Evolutionary conservation across 169 alveolate species (phyloP), one percentile per base, ranked within the genome.

Genomic region (Eimeria sp.): DNA sequence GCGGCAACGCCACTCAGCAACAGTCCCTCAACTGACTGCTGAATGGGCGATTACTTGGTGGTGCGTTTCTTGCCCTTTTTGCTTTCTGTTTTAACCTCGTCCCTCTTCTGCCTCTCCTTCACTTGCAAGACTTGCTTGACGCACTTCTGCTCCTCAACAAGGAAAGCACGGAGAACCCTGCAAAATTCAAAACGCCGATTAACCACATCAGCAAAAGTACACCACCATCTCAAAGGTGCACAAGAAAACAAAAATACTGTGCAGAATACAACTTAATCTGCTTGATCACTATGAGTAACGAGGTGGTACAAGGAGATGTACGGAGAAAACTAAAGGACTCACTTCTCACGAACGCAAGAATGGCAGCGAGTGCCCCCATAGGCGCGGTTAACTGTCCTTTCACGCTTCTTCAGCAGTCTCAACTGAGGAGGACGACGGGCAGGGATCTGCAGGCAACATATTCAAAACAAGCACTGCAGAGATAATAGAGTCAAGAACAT

Each of bases 101-200:
- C 97, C 96, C 97, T 97, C 97, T 97, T 93, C 90, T 96, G 97
- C 85, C 96, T 97, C 88, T 96, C 98, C 94, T 97, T 97, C 71
- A 97, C 98, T 33, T 95, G 97, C 94, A 97, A 90, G 62, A 98
- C 98, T 80, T 97, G 97, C 96, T 98, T 98, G 93, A 98, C 98
- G 64, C 97, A 97, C 96, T 98, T 98, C 88, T 98, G 99, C 94
- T 98, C 99, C 89, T 98, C 99, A 62, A 98, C 97, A 52, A 98
- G 97, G 98, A 98, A 98, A 52, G 99, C 99, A 89, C 99, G 98
- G 54, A 98, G 96, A 40, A 98, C 98, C 95, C 99, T 97, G 96
- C 18, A 30, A 37, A 66, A 37, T 37, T 23, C 88, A 49, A 1
- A 18, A 71, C 27, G 80, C n/a, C 80, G 14, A 0, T 52, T 4